Conservation (phyloP, 768 basidiomycete genomes). For the Mrakia gelida region DNA sequence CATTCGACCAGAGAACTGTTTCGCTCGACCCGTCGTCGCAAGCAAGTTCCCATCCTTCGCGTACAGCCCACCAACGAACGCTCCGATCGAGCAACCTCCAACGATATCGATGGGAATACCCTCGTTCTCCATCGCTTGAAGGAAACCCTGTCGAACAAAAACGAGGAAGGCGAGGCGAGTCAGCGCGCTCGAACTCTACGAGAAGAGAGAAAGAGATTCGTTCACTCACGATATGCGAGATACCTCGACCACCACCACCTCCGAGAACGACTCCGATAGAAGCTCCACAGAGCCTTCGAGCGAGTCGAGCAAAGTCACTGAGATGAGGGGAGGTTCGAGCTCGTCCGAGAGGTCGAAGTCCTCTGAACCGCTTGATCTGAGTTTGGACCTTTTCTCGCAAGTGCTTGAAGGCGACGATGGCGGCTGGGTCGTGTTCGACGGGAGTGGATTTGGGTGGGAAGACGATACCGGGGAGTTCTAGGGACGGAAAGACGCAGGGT, state of each 20-base stretch:
- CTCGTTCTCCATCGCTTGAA: conserved; percentile 84
- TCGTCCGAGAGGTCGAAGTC: conserved; percentile 56
- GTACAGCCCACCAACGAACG: conserved; percentile 69
- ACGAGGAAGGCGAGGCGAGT: not conserved
- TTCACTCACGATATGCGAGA: conserved; percentile 59
- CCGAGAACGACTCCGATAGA: conserved; percentile 92
- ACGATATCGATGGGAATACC: conserved; percentile 92
- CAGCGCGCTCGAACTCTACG: not conserved
- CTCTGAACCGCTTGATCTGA: conserved; percentile 80
- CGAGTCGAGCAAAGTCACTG: conserved; percentile 88
- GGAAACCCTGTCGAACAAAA: conserved; percentile 61
- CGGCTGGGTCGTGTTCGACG: conserved; percentile 71
- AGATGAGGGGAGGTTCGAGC: conserved; percentile 74
- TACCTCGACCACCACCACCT: conserved; percentile 94
- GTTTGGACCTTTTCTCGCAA: conserved; percentile 88
- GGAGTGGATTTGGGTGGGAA: conserved; percentile 55
- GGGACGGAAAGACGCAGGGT: conserved; percentile 20
- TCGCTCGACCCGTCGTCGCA: conserved; percentile 74
- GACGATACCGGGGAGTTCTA: conserved; percentile 58
- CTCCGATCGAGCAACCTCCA: conserved; percentile 52
- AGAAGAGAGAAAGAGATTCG: not conserved
- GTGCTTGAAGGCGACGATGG: conserved; percentile 80
- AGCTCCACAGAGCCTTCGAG: conserved; percentile 83
- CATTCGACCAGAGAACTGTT: conserved; percentile 85
- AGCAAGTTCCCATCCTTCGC: conserved; percentile 66